Evolutionary conservation across 495 filamentous ascomycete species (phyloP).

Genomic region (Daldinia bambusicola): DNA sequence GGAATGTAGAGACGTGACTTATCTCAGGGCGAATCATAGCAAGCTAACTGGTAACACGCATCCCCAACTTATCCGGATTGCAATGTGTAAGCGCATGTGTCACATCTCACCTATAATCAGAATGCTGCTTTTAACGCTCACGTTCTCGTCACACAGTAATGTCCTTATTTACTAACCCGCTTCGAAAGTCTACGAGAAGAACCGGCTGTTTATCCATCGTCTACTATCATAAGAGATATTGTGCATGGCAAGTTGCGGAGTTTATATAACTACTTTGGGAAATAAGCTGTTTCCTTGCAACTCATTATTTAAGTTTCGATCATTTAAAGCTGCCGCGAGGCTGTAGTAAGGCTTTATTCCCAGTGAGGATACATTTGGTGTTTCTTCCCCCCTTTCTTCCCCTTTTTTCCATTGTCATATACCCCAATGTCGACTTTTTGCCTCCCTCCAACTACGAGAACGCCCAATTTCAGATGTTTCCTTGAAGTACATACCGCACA

Average conservation of each 20-base stretch:
- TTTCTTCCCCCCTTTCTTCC: conserved; percentile 5
- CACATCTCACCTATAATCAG: too few species aligned
- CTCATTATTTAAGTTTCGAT: conserved; percentile 8
- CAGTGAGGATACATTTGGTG: conserved; percentile 15
- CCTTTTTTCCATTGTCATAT: background rate
- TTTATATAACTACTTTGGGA: background rate
- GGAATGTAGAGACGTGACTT: background rate
- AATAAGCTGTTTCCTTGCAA: background rate
- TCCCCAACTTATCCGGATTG: too few species aligned
- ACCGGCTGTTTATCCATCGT: background rate
- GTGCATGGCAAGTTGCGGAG: background rate
- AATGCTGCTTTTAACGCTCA: background rate
- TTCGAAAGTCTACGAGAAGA: background rate
- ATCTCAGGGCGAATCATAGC: background rate
- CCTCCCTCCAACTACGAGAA: conserved; percentile 12
- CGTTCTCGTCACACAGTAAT: background rate
- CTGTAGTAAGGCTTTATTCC: conserved; percentile 21
- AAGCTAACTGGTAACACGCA: background rate
- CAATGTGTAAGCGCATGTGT: too few species aligned
- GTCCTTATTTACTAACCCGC: background rate
- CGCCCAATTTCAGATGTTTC: background rate
- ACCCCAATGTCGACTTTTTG: background rate
- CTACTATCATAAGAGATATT: conserved; percentile 1
- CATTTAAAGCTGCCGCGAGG: conserved; percentile 28
- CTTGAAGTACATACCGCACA: background rate